Base-by-base conservation (phyloP, 495 filamentous ascomycete genomes). In the Neurospora sp. region DNA sequence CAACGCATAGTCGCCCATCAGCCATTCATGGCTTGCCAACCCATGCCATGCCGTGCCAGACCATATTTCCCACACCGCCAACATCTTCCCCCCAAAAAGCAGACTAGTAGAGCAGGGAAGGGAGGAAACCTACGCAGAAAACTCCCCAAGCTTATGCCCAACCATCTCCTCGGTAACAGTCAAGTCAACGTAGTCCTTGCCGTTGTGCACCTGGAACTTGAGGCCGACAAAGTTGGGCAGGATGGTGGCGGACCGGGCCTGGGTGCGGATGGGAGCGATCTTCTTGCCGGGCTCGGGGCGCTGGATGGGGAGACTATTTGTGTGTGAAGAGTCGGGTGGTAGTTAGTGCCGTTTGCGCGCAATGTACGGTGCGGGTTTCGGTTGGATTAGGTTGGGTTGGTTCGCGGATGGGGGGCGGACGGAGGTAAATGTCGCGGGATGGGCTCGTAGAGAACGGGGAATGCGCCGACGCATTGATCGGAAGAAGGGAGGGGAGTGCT, bases 141-240 rank as follows among this genome's bases (percentile, higher is more conserved):
- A 99, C 85, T 98, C 96, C 74, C 96, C 96, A 78, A 99, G 86
- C 84, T 98, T 99, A 81, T 96, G 91, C 54, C 96, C 96, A 19
- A 99, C 96, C 96, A 99, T 98, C 79, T 98, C 93, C 82, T 98
- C 95, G 48, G 94, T 97, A 73, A 99, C 91, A 69, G 86, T 85
- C 39, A 98, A 85, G 80, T 98, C 96, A 74, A 92, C 81, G 80
- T 99, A 99, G 2, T 87, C 89, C 88, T 97, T 98, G 76, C 96
- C 96, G 81, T 98, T 98, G 80, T 99, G 92, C 28, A 99, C 89
- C 78, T 95, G 92, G 83, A 98, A 99, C 78, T 89, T 91, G 76
- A 97, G 85, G 8, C 96, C 96, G 37, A 99, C 94, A 82, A 98
- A 98, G 81, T 93, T 96, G 45, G 96, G 96, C 31, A 98, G 88